These are phyloP conservation scores for Entrophospora sp. DNA, from an alignment of 192 early-diverging fungal species.

Conservation along the genomic window DNA sequence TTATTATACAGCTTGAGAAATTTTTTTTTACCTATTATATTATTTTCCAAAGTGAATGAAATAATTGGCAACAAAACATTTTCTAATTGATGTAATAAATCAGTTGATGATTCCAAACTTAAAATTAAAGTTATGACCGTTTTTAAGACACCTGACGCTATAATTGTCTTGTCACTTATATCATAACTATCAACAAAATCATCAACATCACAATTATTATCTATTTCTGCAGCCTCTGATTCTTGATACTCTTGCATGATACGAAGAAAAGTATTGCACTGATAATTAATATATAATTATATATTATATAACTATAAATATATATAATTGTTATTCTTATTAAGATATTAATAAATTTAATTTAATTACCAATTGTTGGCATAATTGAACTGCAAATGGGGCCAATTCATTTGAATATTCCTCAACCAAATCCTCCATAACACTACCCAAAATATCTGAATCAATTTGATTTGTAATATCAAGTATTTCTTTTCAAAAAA, in stretches of 20 bases:
- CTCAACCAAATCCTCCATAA: conserved; percentile 89
- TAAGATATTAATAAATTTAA: too few relatives aligned
- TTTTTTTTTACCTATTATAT: conserved; percentile 54
- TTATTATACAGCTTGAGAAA: too few relatives aligned
- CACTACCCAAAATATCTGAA: conserved; percentile 75
- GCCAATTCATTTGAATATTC: conserved; percentile 82
- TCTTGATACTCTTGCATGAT: conserved; percentile 67
- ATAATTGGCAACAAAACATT: conserved; percentile 69
- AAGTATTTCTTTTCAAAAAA: conserved; percentile 69
- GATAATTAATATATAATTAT: background rate
- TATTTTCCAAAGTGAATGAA: conserved; percentile 68
- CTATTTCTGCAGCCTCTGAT: too few relatives aligned
- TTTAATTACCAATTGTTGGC: conserved; percentile 72
- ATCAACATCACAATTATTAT: too few relatives aligned
- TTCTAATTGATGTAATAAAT: conserved; percentile 75
- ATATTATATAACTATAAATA: too few relatives aligned
- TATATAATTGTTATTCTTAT: too few relatives aligned
- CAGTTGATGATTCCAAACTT: conserved; percentile 73
- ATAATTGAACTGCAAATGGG: conserved; percentile 89
- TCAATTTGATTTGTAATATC: conserved; percentile 89
- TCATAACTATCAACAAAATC: conserved; percentile 55
- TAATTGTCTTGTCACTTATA: conserved; percentile 77
- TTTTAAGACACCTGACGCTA: conserved; percentile 82
- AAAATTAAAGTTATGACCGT: conserved; percentile 83
- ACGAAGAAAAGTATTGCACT: conserved; percentile 78